phyloP scores from a whole-genome alignment of 306 rosid genomes.

The Gynostemma pentaphyllum region DNA sequence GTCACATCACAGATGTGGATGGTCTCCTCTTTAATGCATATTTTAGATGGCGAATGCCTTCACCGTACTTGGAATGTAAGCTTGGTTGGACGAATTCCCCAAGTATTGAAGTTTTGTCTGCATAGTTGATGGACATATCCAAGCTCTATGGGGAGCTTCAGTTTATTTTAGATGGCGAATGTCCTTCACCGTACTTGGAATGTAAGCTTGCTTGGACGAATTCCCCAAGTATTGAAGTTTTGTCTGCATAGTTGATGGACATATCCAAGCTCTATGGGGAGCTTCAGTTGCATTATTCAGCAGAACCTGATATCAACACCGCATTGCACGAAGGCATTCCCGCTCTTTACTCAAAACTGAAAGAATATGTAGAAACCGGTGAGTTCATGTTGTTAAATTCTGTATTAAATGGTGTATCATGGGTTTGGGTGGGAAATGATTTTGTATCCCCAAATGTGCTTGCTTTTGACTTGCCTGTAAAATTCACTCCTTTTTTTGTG shows the following conservation, averaged over 20 bases:
- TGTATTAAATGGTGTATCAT: constrained; percentile 51
- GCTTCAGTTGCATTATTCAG: constrained; percentile 44
- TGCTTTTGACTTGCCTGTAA: constrained; percentile 97
- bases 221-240: constrained; percentile 34
- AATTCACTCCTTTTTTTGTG: constrained; percentile 85
- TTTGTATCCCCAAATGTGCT: constrained; percentile 71
- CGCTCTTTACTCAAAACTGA: constrained; percentile 60
- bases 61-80: too few relatives aligned
- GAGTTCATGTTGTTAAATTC: constrained; percentile 38
- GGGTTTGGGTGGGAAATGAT: constrained; percentile 99
- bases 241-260: constrained; percentile 57
- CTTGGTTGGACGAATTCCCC: too few relatives aligned
- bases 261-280: constrained; percentile 53
- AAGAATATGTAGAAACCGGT: constrained; percentile 40
- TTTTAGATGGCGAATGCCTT: too few relatives aligned
- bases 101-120: too few relatives aligned
- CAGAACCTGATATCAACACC: constrained; percentile 45
- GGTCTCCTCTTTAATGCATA: constrained; percentile 79
- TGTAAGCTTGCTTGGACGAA: constrained; percentile 74
- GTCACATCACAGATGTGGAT: constrained; percentile 87
- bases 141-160: too few relatives aligned
- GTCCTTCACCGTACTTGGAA: constrained; percentile 41
- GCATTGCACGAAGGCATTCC: constrained; percentile 56
- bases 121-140: too few relatives aligned
- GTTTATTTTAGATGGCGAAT: too few relatives aligned